A percentile compares a stretch with the other conserved stretches of the same genome.
These are phyloP conservation scores for Craterostigma plantagineum DNA, from an alignment of 257 asterid species.

Conservation along the genomic window DNA sequence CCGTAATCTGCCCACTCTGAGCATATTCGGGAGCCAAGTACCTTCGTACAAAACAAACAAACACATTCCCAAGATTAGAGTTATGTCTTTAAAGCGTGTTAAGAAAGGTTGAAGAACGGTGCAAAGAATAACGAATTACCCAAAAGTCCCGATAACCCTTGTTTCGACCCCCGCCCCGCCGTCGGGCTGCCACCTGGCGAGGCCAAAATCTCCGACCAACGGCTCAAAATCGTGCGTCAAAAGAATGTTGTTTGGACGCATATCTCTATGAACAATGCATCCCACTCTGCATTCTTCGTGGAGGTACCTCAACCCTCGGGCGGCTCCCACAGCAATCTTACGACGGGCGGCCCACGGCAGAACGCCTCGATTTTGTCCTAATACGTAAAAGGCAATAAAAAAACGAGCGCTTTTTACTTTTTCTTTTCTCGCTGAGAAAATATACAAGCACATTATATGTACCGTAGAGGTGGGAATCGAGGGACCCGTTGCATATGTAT, in stretches of 20 bases:
- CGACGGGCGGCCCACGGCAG: constrained; percentile 77
- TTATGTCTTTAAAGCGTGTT: no score
- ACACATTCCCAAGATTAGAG: constrained; percentile 1
- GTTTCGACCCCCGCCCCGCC: constrained; percentile 91
- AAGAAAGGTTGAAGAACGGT: no score
- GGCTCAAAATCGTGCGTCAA: constrained; percentile 94
- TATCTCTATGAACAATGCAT: constrained; percentile 91
- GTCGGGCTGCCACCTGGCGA: constrained; percentile 96
- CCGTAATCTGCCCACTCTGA: constrained; percentile 97
- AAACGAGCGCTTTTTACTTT: no score
- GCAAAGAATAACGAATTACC: constrained; percentile 17
- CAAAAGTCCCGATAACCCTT: constrained; percentile 85
- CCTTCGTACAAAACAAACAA: constrained; percentile 25
- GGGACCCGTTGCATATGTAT: constrained; percentile 89
- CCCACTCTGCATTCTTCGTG: constrained; percentile 97
- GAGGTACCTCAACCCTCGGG: constrained; percentile 83
- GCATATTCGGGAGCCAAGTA: constrained; percentile 98
- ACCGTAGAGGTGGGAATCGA: constrained; percentile 91
- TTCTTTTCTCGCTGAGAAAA: no score
- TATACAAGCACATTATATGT: no score
- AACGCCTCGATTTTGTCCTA: constrained; percentile 50
- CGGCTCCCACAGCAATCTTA: constrained; percentile 86
- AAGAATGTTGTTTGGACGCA: constrained; percentile 93
- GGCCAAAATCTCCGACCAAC: constrained; percentile 93
- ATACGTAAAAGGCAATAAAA: no score